Percentiles rank a stretch among this genome's conserved stretches.
Conservation (phyloP, 352 stramenopile species). For the Aphanomyces invadans region DNA sequence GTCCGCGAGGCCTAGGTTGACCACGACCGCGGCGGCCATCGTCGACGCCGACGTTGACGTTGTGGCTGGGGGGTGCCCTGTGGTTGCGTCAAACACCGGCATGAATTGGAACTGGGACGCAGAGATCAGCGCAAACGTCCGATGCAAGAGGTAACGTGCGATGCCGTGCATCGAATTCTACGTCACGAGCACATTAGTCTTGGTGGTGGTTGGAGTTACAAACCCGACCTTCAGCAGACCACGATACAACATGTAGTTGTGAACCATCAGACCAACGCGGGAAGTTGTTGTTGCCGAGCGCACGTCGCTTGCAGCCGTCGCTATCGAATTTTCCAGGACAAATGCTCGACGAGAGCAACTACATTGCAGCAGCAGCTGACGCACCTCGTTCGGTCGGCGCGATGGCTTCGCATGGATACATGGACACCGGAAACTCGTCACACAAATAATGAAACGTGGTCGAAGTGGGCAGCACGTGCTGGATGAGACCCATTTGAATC, state of each 20-base stretch:
- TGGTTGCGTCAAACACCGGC: constrained; percentile 8
- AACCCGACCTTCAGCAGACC: constrained; percentile 53
- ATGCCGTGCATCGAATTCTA: constrained; percentile 73
- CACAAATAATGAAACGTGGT: constrained; percentile 74
- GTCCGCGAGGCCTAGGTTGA: constrained; percentile 70
- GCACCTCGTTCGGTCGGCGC: too few relatives aligned
- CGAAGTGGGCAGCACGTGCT: constrained; percentile 59
- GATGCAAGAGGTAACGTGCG: constrained; percentile 64
- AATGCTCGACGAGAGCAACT: too few relatives aligned
- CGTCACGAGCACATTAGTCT: background rate
- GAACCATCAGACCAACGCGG: constrained; percentile 31
- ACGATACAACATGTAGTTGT: constrained; percentile 73
- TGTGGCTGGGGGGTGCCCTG: constrained; percentile 31
- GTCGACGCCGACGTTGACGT: constrained; percentile 56
- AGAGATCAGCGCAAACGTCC: constrained; percentile 57
- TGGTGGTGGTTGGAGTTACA: background rate
- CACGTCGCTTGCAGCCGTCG: too few relatives aligned
- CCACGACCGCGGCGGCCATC: constrained; percentile 44
- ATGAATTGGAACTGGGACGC: constrained; percentile 24
- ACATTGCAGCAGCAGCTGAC: too few relatives aligned
- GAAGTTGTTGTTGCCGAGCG: background rate
- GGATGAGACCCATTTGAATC: constrained; percentile 50
- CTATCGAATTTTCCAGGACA: constrained; percentile 15
- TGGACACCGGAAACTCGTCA: constrained; percentile 43
- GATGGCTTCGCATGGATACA: constrained; percentile 45